Base-by-base conservation (phyloP, 345 rosid species). In the Eucalyptus viminalis region DNA sequence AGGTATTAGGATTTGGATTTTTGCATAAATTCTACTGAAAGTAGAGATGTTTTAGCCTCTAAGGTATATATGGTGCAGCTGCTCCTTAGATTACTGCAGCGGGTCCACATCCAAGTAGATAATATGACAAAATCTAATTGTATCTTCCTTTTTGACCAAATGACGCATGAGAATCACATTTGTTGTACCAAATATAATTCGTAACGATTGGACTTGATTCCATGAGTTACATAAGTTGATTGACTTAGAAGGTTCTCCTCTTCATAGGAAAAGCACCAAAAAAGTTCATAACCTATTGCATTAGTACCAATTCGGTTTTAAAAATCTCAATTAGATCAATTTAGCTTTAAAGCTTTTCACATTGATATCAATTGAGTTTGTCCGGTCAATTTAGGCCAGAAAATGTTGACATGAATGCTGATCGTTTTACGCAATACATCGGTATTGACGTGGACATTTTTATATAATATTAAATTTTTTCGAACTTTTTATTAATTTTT, bases 341-440 rank as follows among this genome's bases (percentile, higher is more conserved):
- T 53, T 17, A 53, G 1, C 0, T 51, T 51, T 51, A 51, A 51
- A 51, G 0, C 2, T 53, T 53, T 7, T 53, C 24, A 53, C 9
- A 53, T 53, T 53, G 0, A 53, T 53, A 19, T 53, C 4, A 53
- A 53, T 53, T 53, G 24, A 53, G 56, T 1, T 3, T 53, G 4
- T 51, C 24, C 22, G 0, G 9, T 17, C 56, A 53, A 53, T 53
- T 53, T 53, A 17, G 0, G 4, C 9, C 2, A 0, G 56, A 19
- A 53, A 53, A 1, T 53, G 4, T 10, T 17, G 0, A 53, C 9
- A 0, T 53, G 56, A 3, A 17, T 7, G 56, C 24, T 1, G 0
- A 3, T 51, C 22, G 0, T 51, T 7, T 0, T 51, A 51, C 0
- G 56, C 8, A 51, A 51, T 2, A 7, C 1, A 51, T 7, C 1